These are phyloP conservation scores for Scedosporium dehoogii DNA, from an alignment of 2,329 filamentous ascomycete genomes.

Conservation along the genomic window DNA sequence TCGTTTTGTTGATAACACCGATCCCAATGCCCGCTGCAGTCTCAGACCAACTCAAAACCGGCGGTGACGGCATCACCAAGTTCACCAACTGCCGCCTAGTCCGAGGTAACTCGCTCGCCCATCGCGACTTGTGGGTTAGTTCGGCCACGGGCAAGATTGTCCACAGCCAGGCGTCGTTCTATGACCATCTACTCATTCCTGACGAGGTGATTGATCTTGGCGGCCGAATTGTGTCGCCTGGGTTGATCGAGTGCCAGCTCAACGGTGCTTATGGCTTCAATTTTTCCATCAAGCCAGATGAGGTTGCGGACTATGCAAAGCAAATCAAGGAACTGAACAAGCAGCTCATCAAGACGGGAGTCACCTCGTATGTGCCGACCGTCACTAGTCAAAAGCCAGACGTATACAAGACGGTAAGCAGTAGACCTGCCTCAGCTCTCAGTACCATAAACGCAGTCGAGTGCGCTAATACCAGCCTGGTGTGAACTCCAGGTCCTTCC, in stretches of 20 bases:
- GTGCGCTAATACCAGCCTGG: not conserved
- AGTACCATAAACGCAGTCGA: not conserved
- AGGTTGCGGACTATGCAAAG: conserved; percentile 59
- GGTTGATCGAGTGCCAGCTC: conserved; percentile 83
- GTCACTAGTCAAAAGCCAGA: conserved; percentile 72
- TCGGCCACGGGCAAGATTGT: conserved; percentile 74
- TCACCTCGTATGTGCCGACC: conserved; percentile 82
- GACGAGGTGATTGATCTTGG: conserved; percentile 69
- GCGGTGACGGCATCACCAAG: conserved; percentile 56
- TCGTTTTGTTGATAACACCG: not conserved
- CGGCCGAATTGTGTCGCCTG: conserved; percentile 74
- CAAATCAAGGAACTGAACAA: conserved; percentile 63
- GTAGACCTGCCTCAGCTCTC: not conserved
- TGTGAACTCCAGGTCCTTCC: conserved; percentile 48
- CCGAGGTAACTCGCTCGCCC: conserved; percentile 55
- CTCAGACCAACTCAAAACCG: conserved; percentile 22
- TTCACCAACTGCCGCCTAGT: conserved; percentile 81
- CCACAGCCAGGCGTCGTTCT: conserved; percentile 56
- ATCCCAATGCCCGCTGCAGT: conserved; percentile 38
- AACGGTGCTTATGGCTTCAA: conserved; percentile 92
- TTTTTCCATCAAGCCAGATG: conserved; percentile 68
- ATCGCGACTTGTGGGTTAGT: conserved; percentile 83
- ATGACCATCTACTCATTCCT: conserved; percentile 57
- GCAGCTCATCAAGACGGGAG: conserved; percentile 64
- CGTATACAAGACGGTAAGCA: conserved; percentile 63